Conservation (phyloP, 106 monocot species). For the Apostasia shenzhenica region DNA sequence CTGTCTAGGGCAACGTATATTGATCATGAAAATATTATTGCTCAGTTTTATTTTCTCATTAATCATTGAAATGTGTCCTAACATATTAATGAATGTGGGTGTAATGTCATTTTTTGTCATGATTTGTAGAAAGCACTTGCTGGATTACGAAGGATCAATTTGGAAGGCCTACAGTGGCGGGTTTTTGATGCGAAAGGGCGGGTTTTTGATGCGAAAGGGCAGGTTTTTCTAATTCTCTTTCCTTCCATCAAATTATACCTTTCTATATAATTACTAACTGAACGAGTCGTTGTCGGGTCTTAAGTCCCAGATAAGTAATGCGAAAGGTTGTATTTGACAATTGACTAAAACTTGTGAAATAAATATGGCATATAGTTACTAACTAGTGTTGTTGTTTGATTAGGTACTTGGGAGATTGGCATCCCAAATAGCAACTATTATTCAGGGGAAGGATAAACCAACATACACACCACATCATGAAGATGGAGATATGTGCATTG, state of each 20-base stretch:
- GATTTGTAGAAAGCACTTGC: conserved; percentile 81
- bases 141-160: conserved; percentile 86
- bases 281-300: too few relatives aligned
- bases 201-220: conserved; percentile 88
- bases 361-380: too few relatives aligned
- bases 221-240: conserved; percentile 27
- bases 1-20: too few relatives aligned
- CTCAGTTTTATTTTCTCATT: neutral
- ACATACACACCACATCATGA: conserved; percentile 85
- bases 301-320: too few relatives aligned
- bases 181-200: conserved; percentile 96
- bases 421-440: conserved; percentile 79
- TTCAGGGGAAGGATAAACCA: conserved; percentile 98
- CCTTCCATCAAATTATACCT: neutral
- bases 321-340: neutral
- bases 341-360: neutral
- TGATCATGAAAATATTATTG: too few relatives aligned
- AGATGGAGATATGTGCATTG: conserved; percentile 94
- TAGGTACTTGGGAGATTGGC: conserved; percentile 92
- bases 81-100: neutral
- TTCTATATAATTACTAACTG: neutral
- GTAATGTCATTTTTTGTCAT: neutral
- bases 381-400: neutral
- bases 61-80: neutral
- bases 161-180: conserved; percentile 91